These are phyloP conservation scores for Dothideomycetes sp. DNA, from an alignment of 2,329 filamentous ascomycete species.

Conservation along the genomic window DNA sequence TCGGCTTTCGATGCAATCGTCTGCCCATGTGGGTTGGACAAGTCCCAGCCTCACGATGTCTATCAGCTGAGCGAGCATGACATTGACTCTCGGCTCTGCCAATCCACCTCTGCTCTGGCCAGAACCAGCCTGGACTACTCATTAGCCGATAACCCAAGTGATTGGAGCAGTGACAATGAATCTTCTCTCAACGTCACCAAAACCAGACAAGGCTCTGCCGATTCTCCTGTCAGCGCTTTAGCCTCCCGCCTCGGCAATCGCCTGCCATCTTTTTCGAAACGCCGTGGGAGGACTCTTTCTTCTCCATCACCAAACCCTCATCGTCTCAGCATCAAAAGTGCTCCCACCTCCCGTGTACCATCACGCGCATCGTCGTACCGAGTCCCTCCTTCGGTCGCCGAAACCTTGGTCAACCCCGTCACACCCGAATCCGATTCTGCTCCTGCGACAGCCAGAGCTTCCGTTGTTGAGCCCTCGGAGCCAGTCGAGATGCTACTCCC, in stretches of 20 bases:
- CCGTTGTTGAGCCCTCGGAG: conserved; percentile 15
- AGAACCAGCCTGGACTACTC: conserved; percentile 52
- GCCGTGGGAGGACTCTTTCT: conserved; percentile 23
- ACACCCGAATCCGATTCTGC: conserved; percentile 20
- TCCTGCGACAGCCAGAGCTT: conserved; percentile 24
- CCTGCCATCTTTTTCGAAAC: conserved; percentile 45
- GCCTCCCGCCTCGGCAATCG: conserved; percentile 58
- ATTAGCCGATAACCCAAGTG: conserved; percentile 38
- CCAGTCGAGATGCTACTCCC: conserved; percentile 19
- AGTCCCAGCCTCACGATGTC: not conserved
- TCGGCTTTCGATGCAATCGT: conserved; percentile 1
- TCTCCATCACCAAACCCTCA: conserved; percentile 7
- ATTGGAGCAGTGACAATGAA: conserved; percentile 52
- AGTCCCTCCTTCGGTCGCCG: conserved; percentile 65
- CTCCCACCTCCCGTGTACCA: conserved; percentile 23
- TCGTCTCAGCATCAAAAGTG: conserved; percentile 22
- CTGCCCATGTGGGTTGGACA: conserved; percentile 8
- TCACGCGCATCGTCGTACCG: conserved; percentile 61
- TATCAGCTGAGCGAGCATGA: conserved; percentile 8
- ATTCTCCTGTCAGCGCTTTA: conserved; percentile 50
- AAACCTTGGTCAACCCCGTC: conserved; percentile 27
- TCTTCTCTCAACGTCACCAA: conserved; percentile 37
- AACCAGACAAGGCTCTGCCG: conserved; percentile 51
- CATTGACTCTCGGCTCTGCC: conserved; percentile 8
- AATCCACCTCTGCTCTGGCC: conserved; percentile 9